Percentiles rank a stretch among this genome's conserved stretches.
Evolutionary conservation across 345 rosid genomes (phyloP).

Genomic region (Excoecaria cochinchinensis): DNA sequence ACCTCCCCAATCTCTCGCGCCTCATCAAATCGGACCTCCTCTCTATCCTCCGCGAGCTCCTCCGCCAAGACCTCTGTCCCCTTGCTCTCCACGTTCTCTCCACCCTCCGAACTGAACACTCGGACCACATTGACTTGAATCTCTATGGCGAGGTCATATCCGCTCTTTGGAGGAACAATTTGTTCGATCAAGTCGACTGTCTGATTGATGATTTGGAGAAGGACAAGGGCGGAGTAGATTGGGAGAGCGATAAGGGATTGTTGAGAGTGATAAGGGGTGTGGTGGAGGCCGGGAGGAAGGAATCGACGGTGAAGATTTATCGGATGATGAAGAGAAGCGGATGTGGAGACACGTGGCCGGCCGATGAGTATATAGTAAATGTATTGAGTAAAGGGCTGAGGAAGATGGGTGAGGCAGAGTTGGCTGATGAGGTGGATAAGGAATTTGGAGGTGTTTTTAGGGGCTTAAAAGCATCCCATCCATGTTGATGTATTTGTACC

Average conservation of each 20-base stretch:
- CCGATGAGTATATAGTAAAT: slow-evolving; percentile 53
- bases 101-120: slow-evolving; percentile 59
- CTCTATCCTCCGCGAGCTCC: slow-evolving; percentile 67
- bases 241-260: slow-evolving; percentile 48
- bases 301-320: slow-evolving; percentile 66
- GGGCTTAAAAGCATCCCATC: too few species aligned
- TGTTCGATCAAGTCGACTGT: slow-evolving; percentile 52
- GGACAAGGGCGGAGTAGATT: slow-evolving; percentile 27
- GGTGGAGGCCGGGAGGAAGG: slow-evolving; percentile 59
- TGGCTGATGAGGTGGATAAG: slow-evolving; percentile 56
- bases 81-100: slow-evolving; percentile 75
- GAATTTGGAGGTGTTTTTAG: slow-evolving; percentile 29
- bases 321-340: slow-evolving; percentile 62
- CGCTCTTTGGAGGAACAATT: slow-evolving; percentile 51
- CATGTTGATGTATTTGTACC: too few species aligned
- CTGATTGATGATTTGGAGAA: slow-evolving; percentile 50
- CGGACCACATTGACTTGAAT: slow-evolving; percentile 41
- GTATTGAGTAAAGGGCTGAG: slow-evolving; percentile 62
- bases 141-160: slow-evolving; percentile 60
- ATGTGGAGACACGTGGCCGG: slow-evolving; percentile 59
- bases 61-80: slow-evolving; percentile 67
- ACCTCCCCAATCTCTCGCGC: slow-evolving; percentile 65
- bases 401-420: slow-evolving; percentile 53
- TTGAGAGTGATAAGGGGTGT: slow-evolving; percentile 55
- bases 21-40: slow-evolving; percentile 69